Evolutionary conservation across 441 rosid genomes (phyloP).

Genomic region (Erodium trifolium): DNA sequence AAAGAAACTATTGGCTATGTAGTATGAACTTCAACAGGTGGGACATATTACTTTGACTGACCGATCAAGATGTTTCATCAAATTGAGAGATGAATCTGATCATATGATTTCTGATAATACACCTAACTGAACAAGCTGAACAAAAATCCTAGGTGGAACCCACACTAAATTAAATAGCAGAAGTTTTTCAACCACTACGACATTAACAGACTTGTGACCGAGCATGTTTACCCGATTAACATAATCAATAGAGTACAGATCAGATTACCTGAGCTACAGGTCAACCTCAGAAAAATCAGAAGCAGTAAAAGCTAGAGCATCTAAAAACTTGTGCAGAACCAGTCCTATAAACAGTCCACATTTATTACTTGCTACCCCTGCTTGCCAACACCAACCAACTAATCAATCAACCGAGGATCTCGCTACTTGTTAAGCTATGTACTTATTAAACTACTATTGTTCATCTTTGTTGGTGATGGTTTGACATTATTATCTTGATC

Average conservation of each 20-base stretch:
- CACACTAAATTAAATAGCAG: slow-evolving; percentile 2
- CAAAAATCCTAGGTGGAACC: slow-evolving; percentile 10
- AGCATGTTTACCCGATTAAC: background rate
- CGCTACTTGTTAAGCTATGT: slow-evolving; percentile 1
- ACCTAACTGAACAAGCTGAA: background rate
- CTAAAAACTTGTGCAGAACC: slow-evolving; percentile 4
- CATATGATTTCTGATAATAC: slow-evolving; percentile 2
- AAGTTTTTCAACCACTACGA: background rate
- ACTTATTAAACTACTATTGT: background rate
- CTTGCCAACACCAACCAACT: slow-evolving; percentile 5
- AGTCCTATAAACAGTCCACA: slow-evolving; percentile 3
- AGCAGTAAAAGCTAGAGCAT: background rate
- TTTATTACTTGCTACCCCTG: background rate
- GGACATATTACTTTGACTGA: slow-evolving; percentile 8
- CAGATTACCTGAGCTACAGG: background rate
- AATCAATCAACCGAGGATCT: slow-evolving; percentile 5
- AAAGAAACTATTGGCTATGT: background rate
- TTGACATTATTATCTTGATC: background rate
- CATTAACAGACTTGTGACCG: slow-evolving; percentile 6
- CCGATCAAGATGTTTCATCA: slow-evolving; percentile 1
- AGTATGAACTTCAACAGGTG: slow-evolving; percentile 10
- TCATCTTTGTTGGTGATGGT: background rate
- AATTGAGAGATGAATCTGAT: slow-evolving; percentile 6
- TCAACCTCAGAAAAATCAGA: background rate
- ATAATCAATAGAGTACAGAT: slow-evolving; percentile 7